A percentile compares a stretch with the other conserved stretches of the same genome.
Evolutionary conservation across 2,329 filamentous ascomycete species (phyloP).

Genomic region (Trichoderma sp.): DNA sequence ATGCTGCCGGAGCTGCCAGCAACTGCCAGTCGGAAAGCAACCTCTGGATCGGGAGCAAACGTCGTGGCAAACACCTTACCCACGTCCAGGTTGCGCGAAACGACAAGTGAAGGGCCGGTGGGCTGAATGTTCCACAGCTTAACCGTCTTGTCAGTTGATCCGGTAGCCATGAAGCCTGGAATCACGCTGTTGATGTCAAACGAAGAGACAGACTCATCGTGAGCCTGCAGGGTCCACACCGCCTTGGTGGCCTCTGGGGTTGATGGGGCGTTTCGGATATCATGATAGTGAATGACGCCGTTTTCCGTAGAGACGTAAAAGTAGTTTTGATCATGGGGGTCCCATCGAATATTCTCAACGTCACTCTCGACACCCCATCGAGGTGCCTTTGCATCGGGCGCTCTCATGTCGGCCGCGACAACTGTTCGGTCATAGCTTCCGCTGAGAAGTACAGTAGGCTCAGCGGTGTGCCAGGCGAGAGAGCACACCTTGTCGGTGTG

Average conservation of each 20-base stretch:
- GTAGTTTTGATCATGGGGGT: slow-evolving; percentile 86
- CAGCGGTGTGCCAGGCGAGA: slow-evolving; percentile 84
- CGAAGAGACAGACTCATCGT: slow-evolving; percentile 85
- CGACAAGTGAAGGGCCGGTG: slow-evolving; percentile 82
- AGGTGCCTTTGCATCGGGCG: slow-evolving; percentile 75
- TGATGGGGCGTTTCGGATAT: slow-evolving; percentile 72
- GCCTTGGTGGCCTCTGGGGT: slow-evolving; percentile 75
- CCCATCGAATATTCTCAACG: slow-evolving; percentile 89
- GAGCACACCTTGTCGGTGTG: slow-evolving; percentile 99
- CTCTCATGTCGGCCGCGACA: slow-evolving; percentile 94
- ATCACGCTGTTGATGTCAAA: slow-evolving; percentile 91
- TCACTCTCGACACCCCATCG: slow-evolving; percentile 95
- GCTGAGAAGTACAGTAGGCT: slow-evolving; percentile 84
- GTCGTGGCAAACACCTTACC: slow-evolving; percentile 90
- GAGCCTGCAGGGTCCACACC: slow-evolving; percentile 91
- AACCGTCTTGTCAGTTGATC: slow-evolving; percentile 89
- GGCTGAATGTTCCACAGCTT: slow-evolving; percentile 93
- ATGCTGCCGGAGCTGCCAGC: slow-evolving; percentile 91
- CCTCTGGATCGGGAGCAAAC: slow-evolving; percentile 86
- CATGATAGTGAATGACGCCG: slow-evolving; percentile 89
- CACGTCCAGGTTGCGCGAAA: slow-evolving; percentile 86
- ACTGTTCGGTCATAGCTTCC: slow-evolving; percentile 94
- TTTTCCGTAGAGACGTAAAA: slow-evolving; percentile 95
- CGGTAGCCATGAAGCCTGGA: slow-evolving; percentile 89
- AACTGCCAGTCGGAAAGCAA: slow-evolving; percentile 87